Base-by-base conservation (phyloP, 164 flowering plant species). In the Paratinospora sagittata region DNA sequence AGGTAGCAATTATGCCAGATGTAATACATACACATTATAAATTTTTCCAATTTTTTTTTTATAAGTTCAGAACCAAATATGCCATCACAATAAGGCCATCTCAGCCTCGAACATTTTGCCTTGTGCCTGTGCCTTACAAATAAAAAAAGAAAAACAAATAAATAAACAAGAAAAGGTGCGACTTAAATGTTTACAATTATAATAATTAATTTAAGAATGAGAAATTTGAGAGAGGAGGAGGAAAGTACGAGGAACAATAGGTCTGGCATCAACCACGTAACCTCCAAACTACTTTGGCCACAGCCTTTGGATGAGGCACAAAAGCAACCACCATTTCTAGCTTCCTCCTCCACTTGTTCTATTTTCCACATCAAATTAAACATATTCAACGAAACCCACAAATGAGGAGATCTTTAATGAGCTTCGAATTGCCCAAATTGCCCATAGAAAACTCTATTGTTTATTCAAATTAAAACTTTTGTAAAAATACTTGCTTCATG, bases 301-400 rank as follows among this genome's bases (percentile, higher is more conserved):
- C 68, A 66, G 49, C 49, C 11, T 66, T 27, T 24, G 43, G 68
- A 66, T 66, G 68, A 66, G 68, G 68, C 68, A 39, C 45, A 66
- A 39, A 66, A 11, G 9, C 27, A 66, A 37, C 68, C 68, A 66
- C 68, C 39, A n/a, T n/a, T 39, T 26, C 26, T 23, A n/a, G 27
- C 3, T 66, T 21, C 47, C 68, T 66, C 68, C 68, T 37, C 68
- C 68, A 66, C 68, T 66, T 9, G 49, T 16, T 19, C 23, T 8
- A n/a, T 17, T 33, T 23, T 12, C 12, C 12, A 63, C 13, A 9
- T 19, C 33, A 30, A 12, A 9, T 21, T 21, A 39, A 63, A 63
- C 13, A 10, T 23, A 26, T 63, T 12, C 67, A 13, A 27, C 9
- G n/a, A 39, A 27, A 17, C 60, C 60, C 60, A 52, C 14, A 52